Percentiles rank a stretch among this genome's conserved stretches.
Evolutionary conservation across 2,329 filamentous ascomycete genomes (phyloP).

Genomic region (Talaromyces albobiverticillius): DNA sequence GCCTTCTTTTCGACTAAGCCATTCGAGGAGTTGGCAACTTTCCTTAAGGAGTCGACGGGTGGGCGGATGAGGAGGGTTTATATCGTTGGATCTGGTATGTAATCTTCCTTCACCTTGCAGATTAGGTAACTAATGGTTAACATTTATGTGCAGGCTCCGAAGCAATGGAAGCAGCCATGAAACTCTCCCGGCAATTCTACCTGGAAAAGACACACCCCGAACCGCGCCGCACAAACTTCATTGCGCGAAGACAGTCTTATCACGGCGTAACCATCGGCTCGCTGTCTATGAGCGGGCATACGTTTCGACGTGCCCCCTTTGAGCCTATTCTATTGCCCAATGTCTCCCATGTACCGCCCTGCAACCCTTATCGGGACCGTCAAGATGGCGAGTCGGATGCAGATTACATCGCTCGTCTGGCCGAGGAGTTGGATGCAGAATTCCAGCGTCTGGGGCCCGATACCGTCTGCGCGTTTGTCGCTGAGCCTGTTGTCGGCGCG

Average conservation of each 20-base stretch:
- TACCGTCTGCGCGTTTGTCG: constrained; percentile 68
- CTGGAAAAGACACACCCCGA: constrained; percentile 54
- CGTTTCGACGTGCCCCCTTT: constrained; percentile 59
- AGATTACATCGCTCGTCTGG: constrained; percentile 60
- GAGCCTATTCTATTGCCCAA: constrained; percentile 57
- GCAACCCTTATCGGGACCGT: constrained; percentile 63
- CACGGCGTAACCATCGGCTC: constrained; percentile 65
- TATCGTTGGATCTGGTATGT: constrained; percentile 56
- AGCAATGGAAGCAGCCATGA: constrained; percentile 66
- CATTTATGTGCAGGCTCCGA: constrained; percentile 55
- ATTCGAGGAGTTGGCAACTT: constrained; percentile 52
- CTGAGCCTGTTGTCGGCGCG: constrained; percentile 70
- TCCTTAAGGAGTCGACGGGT: constrained; percentile 51
- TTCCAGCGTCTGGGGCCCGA: constrained; percentile 63
- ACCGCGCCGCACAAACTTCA: constrained; percentile 57
- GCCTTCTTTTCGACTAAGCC: constrained; percentile 56
- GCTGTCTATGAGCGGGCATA: constrained; percentile 55
- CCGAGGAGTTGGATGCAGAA: constrained; percentile 64
- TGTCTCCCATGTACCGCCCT: constrained; percentile 62
- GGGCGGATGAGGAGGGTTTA: constrained; percentile 55
- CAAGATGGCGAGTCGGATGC: constrained; percentile 51
- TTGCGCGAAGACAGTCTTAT: constrained; percentile 64
- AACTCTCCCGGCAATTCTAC: constrained; percentile 66
- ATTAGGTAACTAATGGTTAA: not conserved
- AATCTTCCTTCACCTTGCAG: not conserved